A percentile compares a stretch with the other conserved stretches of the same genome.
Evolutionary conservation across 345 rosid genomes (phyloP).

Genomic region (Salix arbutifolia): DNA sequence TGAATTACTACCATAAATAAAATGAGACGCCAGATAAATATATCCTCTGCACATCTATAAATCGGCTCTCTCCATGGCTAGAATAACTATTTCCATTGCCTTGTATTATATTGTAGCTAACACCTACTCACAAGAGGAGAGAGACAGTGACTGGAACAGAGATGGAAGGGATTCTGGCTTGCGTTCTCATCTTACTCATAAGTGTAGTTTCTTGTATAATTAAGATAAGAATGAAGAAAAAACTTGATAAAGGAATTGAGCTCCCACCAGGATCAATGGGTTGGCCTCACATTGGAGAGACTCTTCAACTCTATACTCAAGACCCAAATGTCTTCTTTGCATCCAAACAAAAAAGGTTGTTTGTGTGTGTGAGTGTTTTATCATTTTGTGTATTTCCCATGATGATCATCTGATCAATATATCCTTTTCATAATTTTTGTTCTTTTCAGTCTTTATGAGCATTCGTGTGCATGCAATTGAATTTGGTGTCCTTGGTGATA

Average conservation of each 20-base stretch:
- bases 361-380: not conserved
- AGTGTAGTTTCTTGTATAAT: constrained; percentile 9
- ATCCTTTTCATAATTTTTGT: no score
- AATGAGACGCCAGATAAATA: no score
- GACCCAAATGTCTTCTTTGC: constrained; percentile 62
- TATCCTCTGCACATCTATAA: constrained; percentile 16
- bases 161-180: constrained; percentile 28
- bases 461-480: not conserved
- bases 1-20: not conserved
- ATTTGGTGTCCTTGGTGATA: constrained; percentile 6
- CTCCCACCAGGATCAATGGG: constrained; percentile 82
- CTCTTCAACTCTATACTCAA: constrained; percentile 62
- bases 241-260: constrained; percentile 16
- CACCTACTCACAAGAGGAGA: not conserved
- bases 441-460: not conserved
- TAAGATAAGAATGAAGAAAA: constrained; percentile 21
- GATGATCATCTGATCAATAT: not conserved
- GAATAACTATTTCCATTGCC: not conserved
- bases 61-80: not conserved
- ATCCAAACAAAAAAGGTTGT: constrained; percentile 53
- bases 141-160: not conserved
- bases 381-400: not conserved
- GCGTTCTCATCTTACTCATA: constrained; percentile 21
- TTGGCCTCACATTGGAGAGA: constrained; percentile 67
- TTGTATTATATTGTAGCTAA: not conserved